Evolutionary conservation across 306 rosid species (phyloP).

Genomic region (Dryas octopetala): DNA sequence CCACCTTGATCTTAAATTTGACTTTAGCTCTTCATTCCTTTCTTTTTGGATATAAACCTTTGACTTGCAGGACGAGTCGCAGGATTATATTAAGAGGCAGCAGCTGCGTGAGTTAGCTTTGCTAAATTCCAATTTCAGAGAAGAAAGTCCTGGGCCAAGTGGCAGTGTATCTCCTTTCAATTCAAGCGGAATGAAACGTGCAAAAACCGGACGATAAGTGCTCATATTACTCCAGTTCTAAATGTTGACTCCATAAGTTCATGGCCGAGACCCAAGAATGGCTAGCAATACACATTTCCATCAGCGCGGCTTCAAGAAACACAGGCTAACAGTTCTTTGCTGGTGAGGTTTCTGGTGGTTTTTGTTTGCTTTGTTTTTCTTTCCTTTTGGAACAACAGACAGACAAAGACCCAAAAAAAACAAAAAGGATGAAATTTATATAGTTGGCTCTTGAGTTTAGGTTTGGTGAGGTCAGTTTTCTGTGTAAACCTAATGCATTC

Average conservation of each 20-base stretch:
- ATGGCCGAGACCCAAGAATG: slow-evolving; percentile 40
- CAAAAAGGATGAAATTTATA: slow-evolving; percentile 30
- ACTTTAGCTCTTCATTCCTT: slow-evolving; percentile 8
- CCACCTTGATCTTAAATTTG: slow-evolving; percentile 11
- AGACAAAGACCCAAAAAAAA: slow-evolving; percentile 23
- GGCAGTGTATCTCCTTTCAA: slow-evolving; percentile 93
- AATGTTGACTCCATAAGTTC: slow-evolving; percentile 30
- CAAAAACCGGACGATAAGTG: slow-evolving; percentile 80
- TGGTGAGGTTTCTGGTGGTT: slow-evolving; percentile 68
- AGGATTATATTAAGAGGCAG: slow-evolving; percentile 88
- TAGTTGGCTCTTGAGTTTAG: slow-evolving; percentile 63
- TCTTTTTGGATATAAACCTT: slow-evolving; percentile 26
- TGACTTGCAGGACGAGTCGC: slow-evolving; percentile 77
- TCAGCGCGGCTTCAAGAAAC: slow-evolving; percentile 45
- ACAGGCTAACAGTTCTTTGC: slow-evolving; percentile 62
- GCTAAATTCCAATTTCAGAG: slow-evolving; percentile 87
- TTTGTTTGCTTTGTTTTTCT: slow-evolving; percentile 29
- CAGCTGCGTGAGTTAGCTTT: slow-evolving; percentile 85
- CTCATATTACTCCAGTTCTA: slow-evolving; percentile 25
- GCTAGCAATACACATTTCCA: slow-evolving; percentile 31
- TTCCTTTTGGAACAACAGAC: slow-evolving; percentile 20
- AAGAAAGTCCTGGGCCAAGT: slow-evolving; percentile 90
- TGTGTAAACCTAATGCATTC: slow-evolving; percentile 58
- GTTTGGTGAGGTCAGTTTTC: slow-evolving; percentile 60
- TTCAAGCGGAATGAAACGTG: slow-evolving; percentile 94